phyloP scores from a whole-genome alignment of 2,329 filamentous ascomycete species.

The Colletotrichum sp. region DNA sequence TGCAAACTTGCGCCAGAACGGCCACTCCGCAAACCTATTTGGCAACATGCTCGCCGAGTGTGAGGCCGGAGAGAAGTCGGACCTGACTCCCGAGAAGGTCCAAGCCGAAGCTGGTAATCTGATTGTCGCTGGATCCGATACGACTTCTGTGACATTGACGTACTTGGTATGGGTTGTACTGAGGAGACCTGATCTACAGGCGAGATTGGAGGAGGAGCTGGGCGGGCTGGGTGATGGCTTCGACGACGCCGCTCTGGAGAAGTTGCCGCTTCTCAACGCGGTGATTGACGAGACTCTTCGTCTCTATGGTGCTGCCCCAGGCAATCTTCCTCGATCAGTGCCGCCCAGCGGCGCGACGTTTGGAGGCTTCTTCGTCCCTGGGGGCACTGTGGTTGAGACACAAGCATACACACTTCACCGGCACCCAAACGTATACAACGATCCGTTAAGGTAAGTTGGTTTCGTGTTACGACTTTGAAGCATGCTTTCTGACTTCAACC shows the following conservation, averaged over 20 bases:
- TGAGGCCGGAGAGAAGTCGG: background rate
- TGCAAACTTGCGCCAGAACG: background rate
- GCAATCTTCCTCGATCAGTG: constrained; percentile 43
- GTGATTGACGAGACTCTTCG: constrained; percentile 52
- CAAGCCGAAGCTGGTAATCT: constrained; percentile 43
- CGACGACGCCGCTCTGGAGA: constrained; percentile 35
- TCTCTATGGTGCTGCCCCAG: constrained; percentile 44
- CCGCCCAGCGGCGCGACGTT: constrained; percentile 44
- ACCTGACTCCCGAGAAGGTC: constrained; percentile 34
- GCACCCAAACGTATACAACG: constrained; percentile 41
- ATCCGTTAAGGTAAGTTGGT: constrained; percentile 34
- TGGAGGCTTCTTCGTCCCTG: constrained; percentile 42
- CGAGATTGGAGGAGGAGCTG: constrained; percentile 39
- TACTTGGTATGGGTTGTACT: constrained; percentile 50
- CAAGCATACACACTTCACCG: constrained; percentile 55
- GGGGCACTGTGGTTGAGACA: constrained; percentile 41
- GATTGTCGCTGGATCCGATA: constrained; percentile 58
- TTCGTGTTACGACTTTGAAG: rapidly evolving
- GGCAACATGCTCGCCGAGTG: constrained; percentile 6
- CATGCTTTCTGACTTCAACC: background rate
- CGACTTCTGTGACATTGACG: constrained; percentile 54
- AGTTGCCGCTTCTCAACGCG: constrained; percentile 44
- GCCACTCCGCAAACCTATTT: background rate
- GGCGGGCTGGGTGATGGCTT: constrained; percentile 25
- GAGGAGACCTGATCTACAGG: constrained; percentile 30